Base-by-base conservation (phyloP, 2,329 filamentous ascomycete genomes). In the Peltaster fructicola region DNA sequence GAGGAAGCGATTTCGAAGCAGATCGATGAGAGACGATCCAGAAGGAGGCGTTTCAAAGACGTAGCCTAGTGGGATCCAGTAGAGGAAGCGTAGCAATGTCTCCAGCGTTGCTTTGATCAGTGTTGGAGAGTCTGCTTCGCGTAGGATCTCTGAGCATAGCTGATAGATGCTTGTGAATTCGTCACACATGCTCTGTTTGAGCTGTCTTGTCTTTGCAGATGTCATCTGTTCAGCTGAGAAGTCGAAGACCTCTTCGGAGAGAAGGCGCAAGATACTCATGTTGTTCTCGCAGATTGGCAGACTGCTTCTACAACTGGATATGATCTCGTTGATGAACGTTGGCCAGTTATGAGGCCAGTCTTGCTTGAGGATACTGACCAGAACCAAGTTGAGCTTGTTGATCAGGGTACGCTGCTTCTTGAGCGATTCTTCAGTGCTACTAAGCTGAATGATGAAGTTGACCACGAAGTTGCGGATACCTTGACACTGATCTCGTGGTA, bases 291-390 rank as follows among this genome's bases (percentile, higher is more conserved):
- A 98, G 43, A 98, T 90, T 17, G 85, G 88, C 26, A 98, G 63
- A 54, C 78, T 93, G 39, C 80, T 85, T 51, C 91, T 84, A 56
- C 84, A 95, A 28, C 88, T 85, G 12, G 81, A 77, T 43, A 98
- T 82, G 54, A 98, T 98, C 61, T 98, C 88, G 62, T 95, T 95
- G 66, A 98, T 95, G 56, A 98, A 98, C 11, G 82, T 92, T 7
- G 90, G 88, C 88, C 90, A 98, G 63, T 98, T 91, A 57, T 95
- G 85, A 29, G 88, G 88, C 88, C 88, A 98, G 56, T 98, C 88
- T 57, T 98, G 88, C 65, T 98, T 98, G 47, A 98, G 63, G 35
- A 98, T 85, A 30, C 84, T 93, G 41, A 98, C 81, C 36, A 98
- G 75, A 30, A 95, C 85, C 43, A 98, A 68, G 48, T 98, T 98